Percentiles rank a stretch among this genome's conserved stretches.
Evolutionary conservation across 2,329 filamentous ascomycete species (phyloP).

Genomic region (Fusarium abutilonis): DNA sequence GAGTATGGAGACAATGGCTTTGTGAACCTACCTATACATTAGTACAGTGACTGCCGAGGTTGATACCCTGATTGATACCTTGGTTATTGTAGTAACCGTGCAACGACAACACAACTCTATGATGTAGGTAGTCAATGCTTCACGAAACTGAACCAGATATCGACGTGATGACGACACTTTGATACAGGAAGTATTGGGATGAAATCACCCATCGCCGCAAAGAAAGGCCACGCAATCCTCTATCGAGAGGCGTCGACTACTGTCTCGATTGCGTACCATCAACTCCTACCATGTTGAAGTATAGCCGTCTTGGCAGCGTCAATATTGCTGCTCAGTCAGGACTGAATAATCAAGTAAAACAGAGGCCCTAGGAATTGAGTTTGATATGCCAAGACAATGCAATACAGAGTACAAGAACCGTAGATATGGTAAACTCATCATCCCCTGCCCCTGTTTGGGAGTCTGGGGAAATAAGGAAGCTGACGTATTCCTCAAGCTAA

Average conservation of each 20-base stretch:
- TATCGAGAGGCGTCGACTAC: slow-evolving; percentile 20
- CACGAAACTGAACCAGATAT: neutral
- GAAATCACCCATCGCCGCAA: neutral
- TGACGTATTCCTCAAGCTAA: slow-evolving; percentile 23
- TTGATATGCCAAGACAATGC: slow-evolving; percentile 4
- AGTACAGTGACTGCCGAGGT: neutral
- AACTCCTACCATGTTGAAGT: neutral
- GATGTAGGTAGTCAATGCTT: neutral
- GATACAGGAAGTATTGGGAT: neutral
- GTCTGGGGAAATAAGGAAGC: slow-evolving; percentile 10
- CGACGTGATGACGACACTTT: neutral
- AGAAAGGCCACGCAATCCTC: slow-evolving; percentile 35
- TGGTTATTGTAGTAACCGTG: neutral
- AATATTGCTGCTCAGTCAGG: slow-evolving; percentile 17
- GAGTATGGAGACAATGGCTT: too few species aligned
- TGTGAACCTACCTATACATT: too few species aligned
- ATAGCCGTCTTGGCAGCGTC: slow-evolving; percentile 20
- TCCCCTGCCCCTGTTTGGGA: neutral
- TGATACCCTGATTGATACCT: too few species aligned
- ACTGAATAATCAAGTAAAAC: slow-evolving; percentile 20
- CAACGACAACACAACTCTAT: neutral
- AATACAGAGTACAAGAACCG: neutral
- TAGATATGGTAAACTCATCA: neutral
- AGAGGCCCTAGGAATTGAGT: neutral
- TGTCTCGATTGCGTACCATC: slow-evolving; percentile 16